Base-by-base conservation (phyloP, 2,329 filamentous ascomycete genomes). In the Stachybotrys chartarum region DNA sequence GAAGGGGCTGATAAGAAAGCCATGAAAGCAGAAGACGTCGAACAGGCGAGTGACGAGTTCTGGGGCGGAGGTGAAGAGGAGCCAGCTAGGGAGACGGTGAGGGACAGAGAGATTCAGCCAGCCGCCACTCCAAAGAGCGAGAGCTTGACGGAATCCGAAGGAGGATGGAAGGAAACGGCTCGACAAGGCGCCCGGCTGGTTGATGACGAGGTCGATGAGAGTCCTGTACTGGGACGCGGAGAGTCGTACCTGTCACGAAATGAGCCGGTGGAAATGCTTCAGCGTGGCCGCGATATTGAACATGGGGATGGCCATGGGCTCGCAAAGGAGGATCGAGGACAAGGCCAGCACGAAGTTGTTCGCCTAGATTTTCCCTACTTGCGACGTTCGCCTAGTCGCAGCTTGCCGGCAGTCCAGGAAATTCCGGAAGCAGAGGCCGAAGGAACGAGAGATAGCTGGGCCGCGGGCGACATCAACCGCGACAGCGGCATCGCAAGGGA, bases 371-470 rank as follows among this genome's bases (percentile, higher is more conserved):
- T 70, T 16, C 61, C 68, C 30, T 77, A 76, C 47, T 72, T 75
- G 55, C 70, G 72, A 55, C 72, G 74, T 51, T 75, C 73, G 3
- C 70, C 75, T 18, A 69, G 73, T 6, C 72, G 74, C 54, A 69
- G 69, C n/a, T 65, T 84, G 50, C 72, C 80, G 5, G 76, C 79
- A 0, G 80, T 84, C 5, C 72, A 74, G 60, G 80, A 84, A 61
- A 69, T 72, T 8, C 71, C 72, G 1, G 79, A 82, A 60, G 74
- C 75, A 3, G 70, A 77, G 47, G 70, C 71, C 55, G 72, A 64
- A 52, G 58, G 59, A 52, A 54, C 56, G 54, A 59, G 61, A 53
- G 51, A 57, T 51, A 50, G 52, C 58, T 58, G 59, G 53, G 60
- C 61, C 2, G 66, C 64, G 35, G 63, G 68, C 7, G 73, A 78